These are phyloP conservation scores for Marasmius tenuissimus DNA, from an alignment of 1,284 basidiomycete species.

Conservation along the genomic window DNA sequence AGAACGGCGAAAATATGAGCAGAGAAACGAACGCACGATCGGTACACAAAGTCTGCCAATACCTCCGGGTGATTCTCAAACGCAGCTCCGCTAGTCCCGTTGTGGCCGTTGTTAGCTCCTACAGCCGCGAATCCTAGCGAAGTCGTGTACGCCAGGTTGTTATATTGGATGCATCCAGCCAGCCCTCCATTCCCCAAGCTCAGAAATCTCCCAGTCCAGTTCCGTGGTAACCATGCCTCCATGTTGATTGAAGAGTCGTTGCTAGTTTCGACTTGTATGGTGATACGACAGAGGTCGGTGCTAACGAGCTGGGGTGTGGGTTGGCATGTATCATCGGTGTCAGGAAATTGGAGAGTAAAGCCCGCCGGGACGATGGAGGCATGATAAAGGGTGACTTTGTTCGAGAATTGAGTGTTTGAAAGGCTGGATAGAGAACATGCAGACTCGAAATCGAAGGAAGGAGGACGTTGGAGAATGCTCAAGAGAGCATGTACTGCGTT, in stretches of 20 bases:
- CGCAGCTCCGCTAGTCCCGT: constrained; percentile 8
- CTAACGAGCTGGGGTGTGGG: constrained; percentile 3
- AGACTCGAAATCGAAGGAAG: neutral
- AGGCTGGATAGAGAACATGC: neutral
- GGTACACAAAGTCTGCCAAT: constrained; percentile 10
- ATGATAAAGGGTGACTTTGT: neutral
- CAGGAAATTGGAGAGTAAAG: constrained; percentile 4
- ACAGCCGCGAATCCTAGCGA: constrained; percentile 11
- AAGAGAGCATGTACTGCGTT: neutral
- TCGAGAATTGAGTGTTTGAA: neutral
- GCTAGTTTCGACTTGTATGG: constrained; percentile 10
- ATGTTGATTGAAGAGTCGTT: constrained; percentile 4
- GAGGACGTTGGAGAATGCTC: neutral
- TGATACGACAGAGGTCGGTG: constrained; percentile 9
- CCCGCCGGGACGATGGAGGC: neutral
- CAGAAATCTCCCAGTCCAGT: constrained; percentile 14
- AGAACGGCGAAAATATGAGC: neutral
- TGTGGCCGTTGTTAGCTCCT: constrained; percentile 13
- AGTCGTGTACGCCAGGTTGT: constrained; percentile 7
- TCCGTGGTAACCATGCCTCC: constrained; percentile 13
- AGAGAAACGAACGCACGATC: constrained; percentile 4
- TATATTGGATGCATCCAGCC: constrained; percentile 6
- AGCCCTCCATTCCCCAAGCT: neutral
- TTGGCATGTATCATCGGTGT: constrained; percentile 8
- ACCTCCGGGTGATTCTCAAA: constrained; percentile 10